Evolutionary conservation across 1,284 basidiomycete genomes (phyloP).

Genomic region (Apiotrichum gracile): DNA sequence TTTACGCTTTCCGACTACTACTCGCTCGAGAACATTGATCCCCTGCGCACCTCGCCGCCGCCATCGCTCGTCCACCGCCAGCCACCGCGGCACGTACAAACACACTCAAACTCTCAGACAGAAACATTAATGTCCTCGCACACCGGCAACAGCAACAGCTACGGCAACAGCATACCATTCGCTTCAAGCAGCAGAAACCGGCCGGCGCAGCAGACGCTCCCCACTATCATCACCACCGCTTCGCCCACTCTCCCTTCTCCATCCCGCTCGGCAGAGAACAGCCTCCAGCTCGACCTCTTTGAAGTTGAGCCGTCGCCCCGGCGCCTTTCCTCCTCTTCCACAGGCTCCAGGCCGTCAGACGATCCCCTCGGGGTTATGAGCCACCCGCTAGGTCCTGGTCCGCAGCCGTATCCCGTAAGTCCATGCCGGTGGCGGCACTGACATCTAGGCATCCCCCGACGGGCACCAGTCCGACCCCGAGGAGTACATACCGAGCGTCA

Average conservation of each 20-base stretch:
- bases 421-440: neutral
- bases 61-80: too few species aligned
- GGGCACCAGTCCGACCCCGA: neutral
- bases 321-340: too few species aligned
- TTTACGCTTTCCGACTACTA: slow-evolving; percentile 5
- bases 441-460: slow-evolving; percentile 1
- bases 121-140: too few species aligned
- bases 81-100: too few species aligned
- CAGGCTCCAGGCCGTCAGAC: neutral
- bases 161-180: too few species aligned
- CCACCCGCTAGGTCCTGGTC: slow-evolving; percentile 1
- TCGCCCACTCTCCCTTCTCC: neutral
- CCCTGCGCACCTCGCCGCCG: neutral
- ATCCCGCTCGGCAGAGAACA: neutral
- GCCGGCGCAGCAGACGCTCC: neutral
- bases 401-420: slow-evolving; percentile 3
- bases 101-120: too few species aligned
- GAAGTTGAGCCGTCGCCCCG: too few species aligned
- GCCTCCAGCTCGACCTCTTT: neutral
- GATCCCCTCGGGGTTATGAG: neutral
- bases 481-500: neutral
- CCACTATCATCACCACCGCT: neutral
- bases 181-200: too few species aligned
- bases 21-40: neutral
- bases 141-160: too few species aligned